Evolutionary conservation across 2,329 filamentous ascomycete genomes (phyloP), one percentile per base, ranked within the genome.

Genomic region (Grosmannia serpens): DNA sequence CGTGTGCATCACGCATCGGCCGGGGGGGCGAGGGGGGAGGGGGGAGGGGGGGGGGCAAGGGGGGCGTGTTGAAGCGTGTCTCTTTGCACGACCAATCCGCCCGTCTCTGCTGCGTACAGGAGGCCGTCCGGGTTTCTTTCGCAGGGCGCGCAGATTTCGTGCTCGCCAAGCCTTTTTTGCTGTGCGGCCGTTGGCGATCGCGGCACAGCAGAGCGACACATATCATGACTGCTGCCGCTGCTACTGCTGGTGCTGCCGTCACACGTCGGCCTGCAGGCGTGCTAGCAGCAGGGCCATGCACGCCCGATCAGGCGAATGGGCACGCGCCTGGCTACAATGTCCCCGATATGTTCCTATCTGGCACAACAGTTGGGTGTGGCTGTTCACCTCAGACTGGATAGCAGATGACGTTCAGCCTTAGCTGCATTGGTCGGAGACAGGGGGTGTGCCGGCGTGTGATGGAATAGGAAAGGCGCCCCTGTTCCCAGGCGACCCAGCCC

Each of bases 371-470:
- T n/a, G 31, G 31, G 31, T 33, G 31, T 33, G 31, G 31, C 31
- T 33, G 31, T 10, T 33, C 10, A n/a, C n/a, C 50, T n/a, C 2
- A 31, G 9, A 20, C 22, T 54, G 38, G n/a, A 29, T 53, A 8
- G n/a, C n/a, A n/a, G 26, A 47, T 46, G 33, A 53, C 38, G 33
- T 57, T 59, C 58, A 59, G 58, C 58, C 55, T 47, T 55, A 31
- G 58, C 47, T 53, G 58, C 55, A 57, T 59, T 56, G 53, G 53
- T 20, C 15, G 24, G 49, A 33, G 15, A 27, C 38, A 49, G 44
- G 31, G 44, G 38, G 31, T 33, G 31, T 33, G 11, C 4, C 10
- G n/a, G n/a, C n/a, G 33, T 41, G 38, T 41, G 38, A 41, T 41
- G 38, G 13, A 41, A 41, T 15, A 44, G 41, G 41, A 20, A 44